These are phyloP conservation scores for Phytophthora quininea DNA, from an alignment of 352 stramenopile species.

Conservation along the genomic window DNA sequence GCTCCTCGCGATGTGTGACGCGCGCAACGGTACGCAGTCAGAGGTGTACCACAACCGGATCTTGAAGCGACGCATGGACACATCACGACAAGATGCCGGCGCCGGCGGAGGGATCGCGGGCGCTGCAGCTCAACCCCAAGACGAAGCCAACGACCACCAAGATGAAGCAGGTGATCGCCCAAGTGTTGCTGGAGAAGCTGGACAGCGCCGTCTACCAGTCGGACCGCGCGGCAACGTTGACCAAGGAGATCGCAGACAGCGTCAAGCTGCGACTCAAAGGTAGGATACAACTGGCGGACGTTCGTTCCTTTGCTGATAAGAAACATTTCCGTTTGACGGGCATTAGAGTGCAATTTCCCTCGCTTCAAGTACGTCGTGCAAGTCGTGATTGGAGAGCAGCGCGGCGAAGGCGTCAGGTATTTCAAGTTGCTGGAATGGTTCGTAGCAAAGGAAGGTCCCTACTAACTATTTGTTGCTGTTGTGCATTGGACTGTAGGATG, in stretches of 20 bases:
- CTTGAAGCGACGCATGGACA: conserved; percentile 21
- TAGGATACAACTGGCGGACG: conserved; percentile 6
- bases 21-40: no score
- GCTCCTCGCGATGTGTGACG: no score
- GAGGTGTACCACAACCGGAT: not conserved
- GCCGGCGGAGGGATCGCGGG: conserved; percentile 43
- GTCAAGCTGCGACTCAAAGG: conserved; percentile 88
- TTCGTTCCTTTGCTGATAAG: not conserved
- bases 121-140: conserved; percentile 63
- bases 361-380: conserved; percentile 93
- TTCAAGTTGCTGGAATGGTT: not conserved
- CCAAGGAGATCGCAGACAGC: conserved; percentile 87
- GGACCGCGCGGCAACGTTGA: conserved; percentile 74
- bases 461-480: not conserved
- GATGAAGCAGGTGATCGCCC: conserved; percentile 78
- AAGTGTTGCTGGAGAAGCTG: conserved; percentile 75
- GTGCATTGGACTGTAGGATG: conserved; percentile 54
- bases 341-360: conserved; percentile 65
- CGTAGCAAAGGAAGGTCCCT: not conserved
- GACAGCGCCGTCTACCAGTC: conserved; percentile 70
- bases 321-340: not conserved
- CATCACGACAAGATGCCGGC: conserved; percentile 45
- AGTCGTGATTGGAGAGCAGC: conserved; percentile 90
- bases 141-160: conserved; percentile 70
- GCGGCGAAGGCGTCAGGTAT: conserved; percentile 84